Conservation (phyloP, 169 alveolate species). For the Sarcocystis neurona region DNA sequence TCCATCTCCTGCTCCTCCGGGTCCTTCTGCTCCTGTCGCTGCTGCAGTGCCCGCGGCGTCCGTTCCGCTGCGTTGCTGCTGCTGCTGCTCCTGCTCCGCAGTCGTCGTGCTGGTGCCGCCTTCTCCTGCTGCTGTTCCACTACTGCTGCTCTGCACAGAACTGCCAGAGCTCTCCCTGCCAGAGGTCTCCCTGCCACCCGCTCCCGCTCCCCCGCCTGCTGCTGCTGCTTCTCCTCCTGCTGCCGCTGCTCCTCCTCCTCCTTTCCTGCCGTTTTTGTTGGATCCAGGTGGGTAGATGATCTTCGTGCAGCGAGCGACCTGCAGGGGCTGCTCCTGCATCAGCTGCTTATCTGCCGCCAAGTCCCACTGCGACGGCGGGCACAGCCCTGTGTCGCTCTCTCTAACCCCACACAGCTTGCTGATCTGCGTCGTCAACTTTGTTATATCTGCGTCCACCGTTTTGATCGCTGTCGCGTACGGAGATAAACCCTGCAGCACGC, state of each 20-base stretch:
- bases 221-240: neutral
- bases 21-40: too few species aligned
- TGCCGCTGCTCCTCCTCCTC: neutral
- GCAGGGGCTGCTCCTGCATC: conserved; percentile 94
- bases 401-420: conserved; percentile 83
- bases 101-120: too few species aligned
- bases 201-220: conserved; percentile 19
- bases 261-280: too few species aligned
- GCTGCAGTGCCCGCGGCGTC: too few species aligned
- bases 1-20: neutral
- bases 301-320: conserved; percentile 98
- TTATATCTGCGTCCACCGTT: conserved; percentile 57
- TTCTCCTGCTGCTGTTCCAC: neutral
- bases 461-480: conserved; percentile 42
- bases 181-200: too few species aligned
- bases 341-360: conserved; percentile 94
- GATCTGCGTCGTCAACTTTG: conserved; percentile 64
- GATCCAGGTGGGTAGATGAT: conserved; percentile 88
- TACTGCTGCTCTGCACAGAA: neutral
- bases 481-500: conserved; percentile 59
- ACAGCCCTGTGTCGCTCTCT: conserved; percentile 99
- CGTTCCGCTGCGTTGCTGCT: too few species aligned
- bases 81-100: too few species aligned
- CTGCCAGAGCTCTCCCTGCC: neutral
- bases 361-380: conserved; percentile 99